Percentiles rank a stretch among this genome's conserved stretches.
Evolutionary conservation across 2,329 filamentous ascomycete genomes (phyloP).

Genomic region (Colletotrichum horii): DNA sequence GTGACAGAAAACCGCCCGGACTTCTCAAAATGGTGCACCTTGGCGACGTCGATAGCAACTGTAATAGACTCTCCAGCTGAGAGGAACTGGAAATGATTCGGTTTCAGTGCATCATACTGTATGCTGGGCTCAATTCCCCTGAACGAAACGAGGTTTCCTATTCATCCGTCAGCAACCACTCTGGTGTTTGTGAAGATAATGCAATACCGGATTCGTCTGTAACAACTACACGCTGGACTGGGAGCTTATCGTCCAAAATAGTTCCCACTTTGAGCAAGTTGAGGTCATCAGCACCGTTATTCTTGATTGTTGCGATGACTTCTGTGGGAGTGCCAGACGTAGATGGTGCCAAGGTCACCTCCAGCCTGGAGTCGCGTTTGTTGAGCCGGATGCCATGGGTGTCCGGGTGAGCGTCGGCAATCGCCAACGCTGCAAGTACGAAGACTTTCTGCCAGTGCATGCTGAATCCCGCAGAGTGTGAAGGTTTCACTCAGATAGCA

Average conservation of each 20-base stretch:
- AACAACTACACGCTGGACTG: background rate
- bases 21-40: slow-evolving; percentile 21
- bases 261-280: slow-evolving; percentile 27
- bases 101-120: slow-evolving; percentile 22
- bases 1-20: slow-evolving; percentile 24
- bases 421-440: background rate
- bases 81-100: slow-evolving; percentile 21
- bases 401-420: background rate
- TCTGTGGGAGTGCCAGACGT: background rate
- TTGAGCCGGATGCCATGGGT: background rate
- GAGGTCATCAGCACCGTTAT: slow-evolving; percentile 23
- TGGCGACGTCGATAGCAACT: slow-evolving; percentile 19
- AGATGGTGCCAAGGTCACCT: background rate
- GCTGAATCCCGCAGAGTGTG: background rate
- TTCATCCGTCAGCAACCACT: background rate
- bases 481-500: background rate
- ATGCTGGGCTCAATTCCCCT: slow-evolving; percentile 25
- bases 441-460: background rate
- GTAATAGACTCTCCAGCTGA: slow-evolving; percentile 19
- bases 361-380: background rate
- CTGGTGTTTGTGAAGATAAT: background rate
- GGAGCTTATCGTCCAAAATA: slow-evolving; percentile 21
- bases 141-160: slow-evolving; percentile 11
- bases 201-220: background rate
- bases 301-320: slow-evolving; percentile 22